phyloP scores from a whole-genome alignment of 768 basidiomycete species.

The Pleurotus tuoliensis region DNA sequence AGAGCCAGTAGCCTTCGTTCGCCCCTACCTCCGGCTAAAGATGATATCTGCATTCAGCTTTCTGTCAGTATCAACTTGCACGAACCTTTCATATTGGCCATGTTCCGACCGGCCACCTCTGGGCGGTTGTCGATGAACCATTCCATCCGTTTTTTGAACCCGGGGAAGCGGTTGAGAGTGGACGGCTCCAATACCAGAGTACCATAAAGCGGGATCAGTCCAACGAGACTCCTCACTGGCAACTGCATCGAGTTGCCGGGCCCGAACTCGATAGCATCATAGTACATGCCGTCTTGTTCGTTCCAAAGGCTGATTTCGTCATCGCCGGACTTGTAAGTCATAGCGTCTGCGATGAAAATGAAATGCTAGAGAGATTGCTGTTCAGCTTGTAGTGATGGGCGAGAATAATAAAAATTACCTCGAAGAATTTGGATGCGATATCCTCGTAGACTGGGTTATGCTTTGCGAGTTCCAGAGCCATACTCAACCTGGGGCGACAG shows the following conservation, averaged over 20 bases:
- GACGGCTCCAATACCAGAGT: conserved; percentile 91
- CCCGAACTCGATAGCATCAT: conserved; percentile 92
- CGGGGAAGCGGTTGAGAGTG: conserved; percentile 86
- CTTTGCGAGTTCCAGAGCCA: conserved; percentile 95
- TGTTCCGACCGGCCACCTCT: conserved; percentile 83
- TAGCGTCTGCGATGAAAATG: conserved; percentile 97
- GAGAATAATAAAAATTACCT: conserved; percentile 36
- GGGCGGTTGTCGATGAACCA: conserved; percentile 98
- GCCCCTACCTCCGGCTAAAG: conserved; percentile 60
- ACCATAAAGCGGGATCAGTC: conserved; percentile 95
- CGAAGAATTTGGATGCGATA: conserved; percentile 97
- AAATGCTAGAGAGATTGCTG: conserved; percentile 64
- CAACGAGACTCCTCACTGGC: conserved; percentile 91
- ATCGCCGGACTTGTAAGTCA: conserved; percentile 87
- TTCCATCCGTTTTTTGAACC: conserved; percentile 98
- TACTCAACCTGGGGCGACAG: conserved; percentile 68
- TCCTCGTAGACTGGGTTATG: conserved; percentile 98
- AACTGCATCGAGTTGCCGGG: conserved; percentile 82
- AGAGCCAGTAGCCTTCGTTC: conserved; percentile 87
- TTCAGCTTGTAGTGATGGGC: not conserved
- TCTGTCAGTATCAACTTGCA: not conserved
- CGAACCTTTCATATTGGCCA: conserved; percentile 92
- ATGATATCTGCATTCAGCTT: not conserved
- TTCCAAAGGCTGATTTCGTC: conserved; percentile 87
- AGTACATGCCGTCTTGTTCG: conserved; percentile 97